Evolutionary conservation across 108 stramenopile genomes (phyloP).

Genomic region (Cyclotella sp.): DNA sequence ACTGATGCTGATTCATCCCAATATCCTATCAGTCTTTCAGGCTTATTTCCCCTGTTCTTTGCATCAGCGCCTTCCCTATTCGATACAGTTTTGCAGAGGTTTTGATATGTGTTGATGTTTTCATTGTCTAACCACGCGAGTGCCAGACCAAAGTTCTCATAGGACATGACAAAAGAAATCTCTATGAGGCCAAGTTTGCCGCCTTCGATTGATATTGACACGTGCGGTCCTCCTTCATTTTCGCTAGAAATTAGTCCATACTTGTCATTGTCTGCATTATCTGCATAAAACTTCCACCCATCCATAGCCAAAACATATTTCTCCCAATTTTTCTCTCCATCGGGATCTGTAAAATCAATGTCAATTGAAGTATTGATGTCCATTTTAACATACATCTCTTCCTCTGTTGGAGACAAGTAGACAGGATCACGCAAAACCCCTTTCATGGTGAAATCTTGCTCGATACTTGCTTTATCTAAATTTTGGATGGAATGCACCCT

Average conservation of each 20-base stretch:
- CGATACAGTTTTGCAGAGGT: slow-evolving; percentile 21
- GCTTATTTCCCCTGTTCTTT: slow-evolving; percentile 8
- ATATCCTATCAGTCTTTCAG: slow-evolving; percentile 20
- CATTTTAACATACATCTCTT: slow-evolving; percentile 29
- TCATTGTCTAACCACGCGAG: slow-evolving; percentile 40
- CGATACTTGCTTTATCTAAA: slow-evolving; percentile 20
- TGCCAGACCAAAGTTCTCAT: slow-evolving; percentile 48
- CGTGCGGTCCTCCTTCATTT: slow-evolving; percentile 28
- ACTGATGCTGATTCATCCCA: slow-evolving; percentile 33
- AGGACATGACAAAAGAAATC: slow-evolving; percentile 35
- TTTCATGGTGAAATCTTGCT: slow-evolving; percentile 38
- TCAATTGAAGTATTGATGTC: background rate
- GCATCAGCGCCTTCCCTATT: slow-evolving; percentile 1
- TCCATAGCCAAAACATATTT: slow-evolving; percentile 16
- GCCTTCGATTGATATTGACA: slow-evolving; percentile 32
- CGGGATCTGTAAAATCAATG: slow-evolving; percentile 45
- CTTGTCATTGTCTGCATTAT: slow-evolving; percentile 47
- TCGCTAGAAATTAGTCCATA: slow-evolving; percentile 39
- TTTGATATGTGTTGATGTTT: slow-evolving; percentile 1
- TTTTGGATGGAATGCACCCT: background rate
- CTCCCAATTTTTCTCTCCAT: slow-evolving; percentile 24
- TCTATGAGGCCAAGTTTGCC: slow-evolving; percentile 40
- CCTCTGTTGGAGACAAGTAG: slow-evolving; percentile 42
- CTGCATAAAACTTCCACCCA: slow-evolving; percentile 44
- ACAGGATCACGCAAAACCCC: slow-evolving; percentile 38